Conservation (phyloP, 2,329 filamentous ascomycete genomes). For the Volutella citrinella region DNA sequence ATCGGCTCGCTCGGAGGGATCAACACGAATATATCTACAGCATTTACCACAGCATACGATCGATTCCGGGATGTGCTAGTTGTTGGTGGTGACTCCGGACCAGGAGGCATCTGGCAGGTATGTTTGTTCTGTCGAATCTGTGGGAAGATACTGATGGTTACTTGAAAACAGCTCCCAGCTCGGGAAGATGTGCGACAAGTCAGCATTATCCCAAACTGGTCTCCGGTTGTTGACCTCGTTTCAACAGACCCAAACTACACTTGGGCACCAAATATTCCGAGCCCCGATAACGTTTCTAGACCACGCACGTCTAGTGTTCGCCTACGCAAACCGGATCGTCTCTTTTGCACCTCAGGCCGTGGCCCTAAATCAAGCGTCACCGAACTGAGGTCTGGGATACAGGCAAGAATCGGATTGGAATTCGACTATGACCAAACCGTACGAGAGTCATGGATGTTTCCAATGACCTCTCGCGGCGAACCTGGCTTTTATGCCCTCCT, state of each 20-base stretch:
- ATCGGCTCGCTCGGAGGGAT: too few relatives aligned
- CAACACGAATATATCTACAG: slow-evolving; percentile 74
- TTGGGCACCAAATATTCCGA: slow-evolving; percentile 13
- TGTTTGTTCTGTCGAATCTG: slow-evolving; percentile 19
- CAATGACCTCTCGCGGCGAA: slow-evolving; percentile 15
- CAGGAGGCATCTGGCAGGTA: slow-evolving; percentile 74
- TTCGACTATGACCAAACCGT: slow-evolving; percentile 49
- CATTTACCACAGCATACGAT: slow-evolving; percentile 74
- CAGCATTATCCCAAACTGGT: slow-evolving; percentile 60
- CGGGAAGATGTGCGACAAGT: slow-evolving; percentile 45
- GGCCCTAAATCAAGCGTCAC: slow-evolving; percentile 61
- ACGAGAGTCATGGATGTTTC: slow-evolving; percentile 53
- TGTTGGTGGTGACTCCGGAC: slow-evolving; percentile 73
- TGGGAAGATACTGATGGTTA: slow-evolving; percentile 9
- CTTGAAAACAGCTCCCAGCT: slow-evolving; percentile 45
- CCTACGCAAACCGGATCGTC: slow-evolving; percentile 42
- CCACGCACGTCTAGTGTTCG: slow-evolving; percentile 11
- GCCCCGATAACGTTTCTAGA: slow-evolving; percentile 5
- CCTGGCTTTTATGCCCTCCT: slow-evolving; percentile 38
- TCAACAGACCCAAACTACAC: slow-evolving; percentile 39
- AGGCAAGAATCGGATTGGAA: slow-evolving; percentile 63
- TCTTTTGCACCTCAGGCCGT: slow-evolving; percentile 67
- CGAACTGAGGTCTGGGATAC: slow-evolving; percentile 67
- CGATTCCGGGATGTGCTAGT: slow-evolving; percentile 74
- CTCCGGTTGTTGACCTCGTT: slow-evolving; percentile 54